Evolutionary conservation across 139 green algal genomes (phyloP), one percentile per base, ranked within the genome.

Genomic region (Asterochloris sp.): DNA sequence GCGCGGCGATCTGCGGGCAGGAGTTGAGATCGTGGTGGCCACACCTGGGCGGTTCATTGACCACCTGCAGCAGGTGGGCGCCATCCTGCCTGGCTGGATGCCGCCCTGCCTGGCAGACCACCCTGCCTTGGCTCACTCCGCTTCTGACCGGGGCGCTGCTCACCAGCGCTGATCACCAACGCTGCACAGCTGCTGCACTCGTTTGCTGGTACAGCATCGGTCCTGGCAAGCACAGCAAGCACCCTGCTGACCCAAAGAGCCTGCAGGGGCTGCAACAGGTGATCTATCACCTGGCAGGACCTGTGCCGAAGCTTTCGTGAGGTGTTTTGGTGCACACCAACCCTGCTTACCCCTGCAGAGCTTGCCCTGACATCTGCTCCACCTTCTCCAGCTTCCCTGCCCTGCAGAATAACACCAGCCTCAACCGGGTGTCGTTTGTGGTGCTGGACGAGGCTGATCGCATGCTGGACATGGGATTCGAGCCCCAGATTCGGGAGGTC

Each of bases 401-500:
- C 38, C 19, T 71, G 66, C 66, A 81, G 82, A 83, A 88, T 78
- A 92, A 93, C 87, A 95, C 94, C 63, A 93, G 88, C 84, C 82
- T 98, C 76, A 79, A 80, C 69, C 89, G 93, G 28, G 86, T 95
- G 11, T 89, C 88, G 26, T 98, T 97, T 82, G 88, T 98, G 26
- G 95, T 98, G 77, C 82, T 98, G 76, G 95, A 98, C 85, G 95
- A 98, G 88, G 95, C 95, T n/a, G 95, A 98, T 81, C 89, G 95
- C 69, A 98, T 98, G 95, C 89, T 98, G 64, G 95, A 98, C 81
- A 98, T 98, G 95, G 95, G 95, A 12, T 98, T 98, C 80, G 95
- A 98, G 88, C 94, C 94, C 23, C 95, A 98, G 90, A 97, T 98
- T 85, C 69, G 69, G 24, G 81, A 84, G 28, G 69, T 84, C 29